Conservation (phyloP, 768 basidiomycete genomes). For the Hortiboletus campestris region DNA sequence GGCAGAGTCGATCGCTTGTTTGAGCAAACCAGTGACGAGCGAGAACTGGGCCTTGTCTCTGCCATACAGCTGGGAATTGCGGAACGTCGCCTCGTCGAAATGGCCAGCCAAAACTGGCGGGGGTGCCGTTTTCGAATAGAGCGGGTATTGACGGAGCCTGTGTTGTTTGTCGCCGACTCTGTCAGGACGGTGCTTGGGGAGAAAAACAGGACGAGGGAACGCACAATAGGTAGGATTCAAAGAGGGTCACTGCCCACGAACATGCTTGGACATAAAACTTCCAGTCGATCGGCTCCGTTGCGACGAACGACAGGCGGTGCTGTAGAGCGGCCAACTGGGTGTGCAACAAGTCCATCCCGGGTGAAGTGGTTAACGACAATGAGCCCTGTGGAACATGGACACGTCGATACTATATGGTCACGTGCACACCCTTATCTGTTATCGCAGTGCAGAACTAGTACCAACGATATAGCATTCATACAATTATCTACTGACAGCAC, state of each 20-base stretch:
- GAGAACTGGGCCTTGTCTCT: constrained; percentile 86
- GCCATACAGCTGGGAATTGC: constrained; percentile 90
- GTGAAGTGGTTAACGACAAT: not conserved
- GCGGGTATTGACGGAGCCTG: constrained; percentile 75
- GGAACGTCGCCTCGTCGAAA: constrained; percentile 68
- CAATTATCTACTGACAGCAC: too few species aligned
- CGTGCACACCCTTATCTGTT: constrained; percentile 1
- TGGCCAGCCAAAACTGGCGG: constrained; percentile 68
- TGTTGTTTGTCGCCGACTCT: not conserved
- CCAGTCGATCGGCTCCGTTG: constrained; percentile 75
- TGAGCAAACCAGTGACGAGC: constrained; percentile 69
- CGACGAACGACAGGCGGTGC: constrained; percentile 65
- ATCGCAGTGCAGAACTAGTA: too few species aligned
- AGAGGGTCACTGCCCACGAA: constrained; percentile 76
- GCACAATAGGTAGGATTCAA: constrained; percentile 85
- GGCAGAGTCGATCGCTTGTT: constrained; percentile 65
- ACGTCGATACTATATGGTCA: constrained; percentile 16
- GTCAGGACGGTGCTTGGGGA: not conserved
- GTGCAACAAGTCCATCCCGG: constrained; percentile 69
- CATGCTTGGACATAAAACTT: constrained; percentile 75
- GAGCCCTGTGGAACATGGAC: not conserved
- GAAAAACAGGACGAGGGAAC: constrained; percentile 30
- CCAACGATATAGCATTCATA: too few species aligned
- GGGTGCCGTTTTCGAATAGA: constrained; percentile 74
- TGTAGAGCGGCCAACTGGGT: constrained; percentile 56